Base-by-base conservation (phyloP, 23 red algal species). In the Gracilaria domingensis region DNA sequence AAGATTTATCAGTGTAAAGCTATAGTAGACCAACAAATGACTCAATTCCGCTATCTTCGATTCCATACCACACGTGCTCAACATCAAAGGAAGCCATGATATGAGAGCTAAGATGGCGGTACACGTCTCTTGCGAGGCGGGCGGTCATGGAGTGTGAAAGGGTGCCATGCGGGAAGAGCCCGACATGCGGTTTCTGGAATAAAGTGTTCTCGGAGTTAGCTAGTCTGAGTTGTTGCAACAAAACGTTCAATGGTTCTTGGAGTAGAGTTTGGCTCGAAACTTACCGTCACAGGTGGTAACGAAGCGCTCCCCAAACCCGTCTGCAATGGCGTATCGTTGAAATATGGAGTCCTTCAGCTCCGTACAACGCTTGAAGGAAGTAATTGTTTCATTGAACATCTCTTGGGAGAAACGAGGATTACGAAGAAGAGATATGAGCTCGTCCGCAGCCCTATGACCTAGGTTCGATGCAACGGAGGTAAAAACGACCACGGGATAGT, bases 1-100 rank as follows among this genome's bases (percentile, higher is more conserved):
- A 58, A n/a, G 76, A 81, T 59, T 81, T 81, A 54, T 81, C 47
- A 1, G 76, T 45, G 30, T 81, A 81, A 24, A 56, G 54, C 47
- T 81, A 33, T 23, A 81, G 17, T 37, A 73, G 9, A 40, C 67
- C 67, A 4, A 73, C 20, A 44, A 42, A 73, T n/a, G 33, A 73
- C 35, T 40, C 38, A 44, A 73, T 73, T 37, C 67, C 34, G 16
- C 35, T 73, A 40, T 37, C 38, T 73, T 37, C 38, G 34, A 7
- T 23, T n/a, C 23, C 23, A 29, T 73, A 29, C 67, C 38, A 39
- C 35, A 73, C 67, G 20, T 40, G 18, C 20, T 18, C 38, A 16
- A 29, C 20, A 40, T 73, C 38, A 1, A 35, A 44, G 38, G 34
- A 73, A 23, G 33, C n/a, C 38, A 14, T 73, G 1, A 73, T 5